Base-by-base conservation (phyloP, 192 early-diverging fungal species). In the Phycomyces blakesleeanus region DNA sequence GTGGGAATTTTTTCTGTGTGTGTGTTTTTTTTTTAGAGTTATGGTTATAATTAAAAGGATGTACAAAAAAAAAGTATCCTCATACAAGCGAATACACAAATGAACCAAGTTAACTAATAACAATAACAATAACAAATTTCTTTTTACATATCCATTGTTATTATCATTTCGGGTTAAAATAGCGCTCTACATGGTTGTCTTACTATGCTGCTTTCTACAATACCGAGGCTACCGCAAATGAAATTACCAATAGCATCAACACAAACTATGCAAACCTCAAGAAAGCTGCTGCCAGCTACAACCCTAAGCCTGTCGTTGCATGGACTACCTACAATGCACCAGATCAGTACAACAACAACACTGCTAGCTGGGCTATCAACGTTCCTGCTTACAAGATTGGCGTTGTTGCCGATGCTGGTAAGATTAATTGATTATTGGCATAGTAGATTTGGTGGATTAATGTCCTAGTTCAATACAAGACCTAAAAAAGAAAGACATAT, bases 191-290 rank as follows among this genome's bases (percentile, higher is more conserved):
- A 53, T 88, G 84, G 83, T 55, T 86, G 52, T 65, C 74, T 64
- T 85, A 85, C 70, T 80, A 83, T 65, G 63, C 75, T 9, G 73
- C 80, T n/a, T 87, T 88, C 73, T 90, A 81, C 78, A 87, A 90
- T 69, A 51, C 69, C 9, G 88, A 90, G 62, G 63, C 58, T 27
- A 18, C 21, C 25, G 81, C 85, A 24, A 85, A 81, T 57, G 64
- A 58, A 22, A 52, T 87, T 55, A 66, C 73, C 39, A 26, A 52
- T 3, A 8, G 66, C 3, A 81, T 90, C 50, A 76, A 65, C 54
- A 51, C 71, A 52, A 90, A 90, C 73, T 88, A 87, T 66, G 74
- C 78, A 56, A 76, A 78, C 63, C 71, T 85, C 55, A 78, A 75
- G 57, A 34, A 53, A 18, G 74, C 76, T 12, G 78, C 77, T 1